Base-by-base conservation (phyloP, 352 stramenopile genomes). In the Globisporangium middletonii region DNA sequence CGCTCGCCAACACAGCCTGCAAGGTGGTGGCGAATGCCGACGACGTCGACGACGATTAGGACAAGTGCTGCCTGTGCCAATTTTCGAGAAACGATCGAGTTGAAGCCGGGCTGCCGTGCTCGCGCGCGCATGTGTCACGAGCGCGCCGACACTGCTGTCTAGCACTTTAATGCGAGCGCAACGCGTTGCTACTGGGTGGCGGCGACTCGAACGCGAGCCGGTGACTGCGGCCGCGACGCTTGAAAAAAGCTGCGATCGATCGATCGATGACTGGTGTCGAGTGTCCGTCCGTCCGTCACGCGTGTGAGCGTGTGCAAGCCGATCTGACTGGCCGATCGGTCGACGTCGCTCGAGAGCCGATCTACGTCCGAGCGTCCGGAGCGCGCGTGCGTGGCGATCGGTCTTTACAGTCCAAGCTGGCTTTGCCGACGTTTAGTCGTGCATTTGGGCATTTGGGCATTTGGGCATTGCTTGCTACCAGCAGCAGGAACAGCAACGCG, bases 1-100 rank as follows among this genome's bases (percentile, higher is more conserved):
- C 33, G 33, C 33, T 9, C 33, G 33, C 33, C 33, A 12, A 38
- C 33, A 13, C 33, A 38, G 33, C 33, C 33, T 38, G 33, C 1
- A 38, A 23, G 23, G 23, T 23, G 23, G 23, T 38, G 4, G 33
- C 33, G 33, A 38, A 4, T 35, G 30, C 4, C 33, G 33, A 38
- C 33, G 7, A 38, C 33, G 7, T 13, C 33, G 33, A 38, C 33
- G 7, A 38, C 33, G 33, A 9, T 12, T 38, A 9, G 33, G 33
- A 38, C 33, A 9, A 38, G 9, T 12, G 33, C 33, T 13, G 33
- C 33, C 9, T 9, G 43, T 26, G n/a, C 18, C 43, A 19, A 27
- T 48, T 19, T 48, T 48, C 43, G 8, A 48, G 43, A 48, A 48
- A 27, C 19, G 43, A 27, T 48, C 43, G 43, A 48, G 43, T 48